phyloP scores from a whole-genome alignment of 441 rosid genomes.

The Pelargonium myrrhifolium region DNA sequence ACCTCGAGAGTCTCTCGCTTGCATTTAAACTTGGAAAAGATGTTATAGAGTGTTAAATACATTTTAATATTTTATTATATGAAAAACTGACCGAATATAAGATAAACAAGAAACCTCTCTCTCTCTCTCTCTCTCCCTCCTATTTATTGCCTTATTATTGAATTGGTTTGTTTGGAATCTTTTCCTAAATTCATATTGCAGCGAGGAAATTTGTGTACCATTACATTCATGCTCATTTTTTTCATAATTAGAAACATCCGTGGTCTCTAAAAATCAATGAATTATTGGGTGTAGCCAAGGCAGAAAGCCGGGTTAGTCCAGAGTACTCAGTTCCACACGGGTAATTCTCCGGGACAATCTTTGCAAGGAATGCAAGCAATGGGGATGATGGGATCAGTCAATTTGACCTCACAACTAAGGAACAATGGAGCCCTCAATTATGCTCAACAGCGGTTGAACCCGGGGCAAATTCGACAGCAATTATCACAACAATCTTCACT shows the following conservation, averaged over 20 bases:
- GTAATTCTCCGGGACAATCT: slow-evolving; percentile 66
- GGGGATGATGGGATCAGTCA: slow-evolving; percentile 69
- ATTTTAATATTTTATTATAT: too few species aligned
- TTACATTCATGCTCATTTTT: background rate
- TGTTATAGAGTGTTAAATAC: background rate
- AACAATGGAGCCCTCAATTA: slow-evolving; percentile 46
- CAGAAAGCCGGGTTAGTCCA: slow-evolving; percentile 72
- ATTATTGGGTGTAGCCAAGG: slow-evolving; percentile 68
- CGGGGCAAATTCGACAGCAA: slow-evolving; percentile 71
- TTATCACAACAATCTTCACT: slow-evolving; percentile 65
- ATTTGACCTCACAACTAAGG: slow-evolving; percentile 63
- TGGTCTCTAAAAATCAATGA: slow-evolving; percentile 26
- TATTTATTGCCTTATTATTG: background rate
- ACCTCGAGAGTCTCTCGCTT: background rate
- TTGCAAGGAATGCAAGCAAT: slow-evolving; percentile 79
- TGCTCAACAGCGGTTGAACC: slow-evolving; percentile 52
- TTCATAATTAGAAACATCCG: background rate
- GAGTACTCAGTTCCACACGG: slow-evolving; percentile 43
- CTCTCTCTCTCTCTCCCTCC: too few species aligned
- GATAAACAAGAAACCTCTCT: background rate
- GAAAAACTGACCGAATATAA: too few species aligned
- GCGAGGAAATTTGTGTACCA: background rate
- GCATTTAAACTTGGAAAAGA: background rate
- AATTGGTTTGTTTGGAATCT: background rate
- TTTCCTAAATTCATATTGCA: background rate